phyloP scores from a whole-genome alignment of 495 filamentous ascomycete genomes.

The Penicillium simplicissimum region DNA sequence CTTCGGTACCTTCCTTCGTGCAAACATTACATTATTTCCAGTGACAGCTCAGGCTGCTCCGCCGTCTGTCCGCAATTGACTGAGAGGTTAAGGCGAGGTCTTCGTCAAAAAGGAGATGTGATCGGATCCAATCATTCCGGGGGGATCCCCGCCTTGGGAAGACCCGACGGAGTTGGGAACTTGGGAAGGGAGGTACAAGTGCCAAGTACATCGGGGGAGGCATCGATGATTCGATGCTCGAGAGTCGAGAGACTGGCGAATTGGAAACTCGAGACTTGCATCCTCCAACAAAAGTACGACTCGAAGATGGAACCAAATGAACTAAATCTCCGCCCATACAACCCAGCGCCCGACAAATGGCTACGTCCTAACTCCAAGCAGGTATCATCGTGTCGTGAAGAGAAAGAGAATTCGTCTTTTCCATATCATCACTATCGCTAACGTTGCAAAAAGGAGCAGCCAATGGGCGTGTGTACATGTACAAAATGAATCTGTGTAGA shows the following conservation, averaged over 20 bases:
- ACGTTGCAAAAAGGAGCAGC: slow-evolving; percentile 15
- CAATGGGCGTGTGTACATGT: slow-evolving; percentile 26
- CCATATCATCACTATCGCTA: slow-evolving; percentile 26
- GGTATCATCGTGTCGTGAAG: too few species aligned
- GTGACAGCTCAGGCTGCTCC: background rate
- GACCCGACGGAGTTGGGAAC: background rate
- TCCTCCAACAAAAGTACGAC: background rate
- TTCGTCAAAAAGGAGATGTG: too few species aligned
- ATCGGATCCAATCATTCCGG: slow-evolving; percentile 2
- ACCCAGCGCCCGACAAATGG: background rate
- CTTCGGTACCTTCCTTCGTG: background rate
- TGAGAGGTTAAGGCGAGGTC: too few species aligned
- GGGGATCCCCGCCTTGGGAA: slow-evolving; percentile 2
- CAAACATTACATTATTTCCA: background rate
- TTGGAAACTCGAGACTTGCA: background rate
- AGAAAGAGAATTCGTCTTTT: slow-evolving; percentile 13
- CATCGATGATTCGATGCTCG: too few species aligned
- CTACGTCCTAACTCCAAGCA: background rate
- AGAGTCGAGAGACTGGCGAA: background rate
- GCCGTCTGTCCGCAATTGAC: too few species aligned
- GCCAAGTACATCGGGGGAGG: background rate
- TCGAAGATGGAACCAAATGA: background rate
- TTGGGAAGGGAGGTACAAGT: background rate
- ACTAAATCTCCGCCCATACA: too few species aligned
- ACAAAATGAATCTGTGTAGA: slow-evolving; percentile 20